phyloP scores from a whole-genome alignment of 305 asterid genomes.

The Fraxinus sp. region DNA sequence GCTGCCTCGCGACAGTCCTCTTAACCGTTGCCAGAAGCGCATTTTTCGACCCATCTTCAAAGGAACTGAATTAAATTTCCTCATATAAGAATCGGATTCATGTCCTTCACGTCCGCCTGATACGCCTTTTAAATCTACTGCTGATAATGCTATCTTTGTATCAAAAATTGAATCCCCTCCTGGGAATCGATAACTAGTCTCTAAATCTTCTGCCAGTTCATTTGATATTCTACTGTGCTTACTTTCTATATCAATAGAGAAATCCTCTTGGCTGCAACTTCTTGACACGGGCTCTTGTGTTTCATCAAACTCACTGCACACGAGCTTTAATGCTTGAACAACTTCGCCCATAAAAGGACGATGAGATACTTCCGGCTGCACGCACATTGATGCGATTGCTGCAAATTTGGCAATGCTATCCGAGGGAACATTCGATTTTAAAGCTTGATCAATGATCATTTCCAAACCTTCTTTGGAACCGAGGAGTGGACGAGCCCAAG shows the following conservation, averaged over 20 bases:
- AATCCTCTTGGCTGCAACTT: slow-evolving; percentile 64
- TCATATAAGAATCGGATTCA: slow-evolving; percentile 72
- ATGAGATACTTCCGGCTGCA: slow-evolving; percentile 91
- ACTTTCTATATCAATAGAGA: slow-evolving; percentile 42
- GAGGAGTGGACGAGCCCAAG: slow-evolving; percentile 91
- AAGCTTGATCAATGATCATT: slow-evolving; percentile 49
- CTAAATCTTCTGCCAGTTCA: slow-evolving; percentile 43
- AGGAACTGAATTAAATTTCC: slow-evolving; percentile 87
- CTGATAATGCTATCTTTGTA: slow-evolving; percentile 37
- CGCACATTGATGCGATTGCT: slow-evolving; percentile 96
- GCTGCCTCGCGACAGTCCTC: slow-evolving; percentile 67
- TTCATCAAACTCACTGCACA: slow-evolving; percentile 79
- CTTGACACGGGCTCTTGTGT: slow-evolving; percentile 48
- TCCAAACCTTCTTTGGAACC: slow-evolving; percentile 58
- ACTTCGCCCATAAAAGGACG: slow-evolving; percentile 99
- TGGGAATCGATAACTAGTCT: slow-evolving; percentile 18
- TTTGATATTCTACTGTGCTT: slow-evolving; percentile 40
- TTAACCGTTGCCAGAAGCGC: slow-evolving; percentile 68
- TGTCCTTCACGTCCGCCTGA: slow-evolving; percentile 26
- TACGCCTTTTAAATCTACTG: slow-evolving; percentile 46
- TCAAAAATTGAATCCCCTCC: slow-evolving; percentile 36
- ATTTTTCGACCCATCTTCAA: slow-evolving; percentile 48
- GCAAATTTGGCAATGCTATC: slow-evolving; percentile 65
- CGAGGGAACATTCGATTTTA: slow-evolving; percentile 37
- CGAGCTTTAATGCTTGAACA: slow-evolving; percentile 87